A percentile compares a stretch with the other conserved stretches of the same genome.
phyloP scores from a whole-genome alignment of 108 stramenopile genomes.

The Conticribra weissflogii region DNA sequence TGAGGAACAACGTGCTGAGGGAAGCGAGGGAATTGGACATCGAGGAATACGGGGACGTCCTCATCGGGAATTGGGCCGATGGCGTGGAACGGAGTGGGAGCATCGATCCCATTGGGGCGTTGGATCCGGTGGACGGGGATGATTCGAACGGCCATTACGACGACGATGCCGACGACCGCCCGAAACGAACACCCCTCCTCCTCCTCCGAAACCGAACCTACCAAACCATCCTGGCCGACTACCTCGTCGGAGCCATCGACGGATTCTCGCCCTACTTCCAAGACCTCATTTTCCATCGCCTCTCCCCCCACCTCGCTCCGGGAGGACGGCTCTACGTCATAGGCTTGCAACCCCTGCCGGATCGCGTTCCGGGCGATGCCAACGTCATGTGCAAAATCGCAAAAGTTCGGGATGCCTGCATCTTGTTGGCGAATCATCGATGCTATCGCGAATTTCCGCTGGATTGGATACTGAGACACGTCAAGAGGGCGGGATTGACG shows the following conservation, averaged over 20 bases:
- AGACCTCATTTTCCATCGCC: slow-evolving; percentile 85
- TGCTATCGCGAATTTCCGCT: slow-evolving; percentile 96
- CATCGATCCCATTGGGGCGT: slow-evolving; percentile 12
- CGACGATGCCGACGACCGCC: too few species aligned
- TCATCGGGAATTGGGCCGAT: slow-evolving; percentile 91
- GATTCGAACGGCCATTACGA: too few species aligned
- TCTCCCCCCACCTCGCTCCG: slow-evolving; percentile 77
- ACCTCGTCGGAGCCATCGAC: slow-evolving; percentile 96
- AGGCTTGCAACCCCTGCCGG: slow-evolving; percentile 92
- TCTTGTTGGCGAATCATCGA: slow-evolving; percentile 90
- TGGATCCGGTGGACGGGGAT: too few species aligned
- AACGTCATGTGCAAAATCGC: slow-evolving; percentile 88
- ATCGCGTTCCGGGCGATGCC: slow-evolving; percentile 62
- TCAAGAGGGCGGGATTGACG: slow-evolving; percentile 52
- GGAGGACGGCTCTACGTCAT: slow-evolving; percentile 92
- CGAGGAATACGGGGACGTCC: slow-evolving; percentile 57
- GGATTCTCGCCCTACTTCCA: slow-evolving; percentile 95
- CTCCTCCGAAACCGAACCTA: slow-evolving; percentile 40
- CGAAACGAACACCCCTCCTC: too few species aligned
- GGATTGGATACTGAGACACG: slow-evolving; percentile 91
- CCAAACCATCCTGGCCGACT: slow-evolving; percentile 93
- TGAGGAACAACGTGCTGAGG: slow-evolving; percentile 65
- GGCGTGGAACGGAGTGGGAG: slow-evolving; percentile 24
- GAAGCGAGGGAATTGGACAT: slow-evolving; percentile 69
- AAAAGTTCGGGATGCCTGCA: slow-evolving; percentile 92